Evolutionary conservation across 495 filamentous ascomycete species (phyloP).

Genomic region (Bryoglossum gracile): DNA sequence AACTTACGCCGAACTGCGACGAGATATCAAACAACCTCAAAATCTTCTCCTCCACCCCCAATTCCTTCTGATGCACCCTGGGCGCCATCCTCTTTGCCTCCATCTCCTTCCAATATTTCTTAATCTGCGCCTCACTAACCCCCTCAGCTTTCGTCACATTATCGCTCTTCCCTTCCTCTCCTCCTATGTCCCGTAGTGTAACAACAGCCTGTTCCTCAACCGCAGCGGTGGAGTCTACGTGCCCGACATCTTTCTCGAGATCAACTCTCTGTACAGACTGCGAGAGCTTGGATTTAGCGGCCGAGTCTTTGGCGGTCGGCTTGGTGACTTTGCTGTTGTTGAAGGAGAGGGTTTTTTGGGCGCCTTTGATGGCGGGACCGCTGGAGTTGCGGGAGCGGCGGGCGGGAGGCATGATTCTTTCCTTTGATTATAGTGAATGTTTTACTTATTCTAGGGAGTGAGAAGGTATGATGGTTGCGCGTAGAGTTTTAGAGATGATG

Average conservation of each 20-base stretch:
- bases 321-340: constrained; percentile 69
- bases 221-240: constrained; percentile 20
- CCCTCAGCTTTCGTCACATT: constrained; percentile 45
- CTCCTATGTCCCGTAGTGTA: constrained; percentile 17
- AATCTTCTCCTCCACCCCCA: constrained; percentile 74
- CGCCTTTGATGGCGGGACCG: constrained; percentile 29
- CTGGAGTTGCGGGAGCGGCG: constrained; percentile 47
- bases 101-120: constrained; percentile 63
- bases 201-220: constrained; percentile 19
- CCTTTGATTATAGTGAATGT: not conserved
- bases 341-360: constrained; percentile 73
- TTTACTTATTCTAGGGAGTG: no score
- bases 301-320: constrained; percentile 37
- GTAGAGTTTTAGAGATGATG: no score
- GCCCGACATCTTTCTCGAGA: constrained; percentile 7
- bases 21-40: constrained; percentile 83
- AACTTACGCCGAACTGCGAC: constrained; percentile 79
- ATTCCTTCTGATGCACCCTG: constrained; percentile 61
- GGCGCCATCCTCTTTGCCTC: constrained; percentile 52
- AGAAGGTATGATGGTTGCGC: no score
- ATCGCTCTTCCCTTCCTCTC: constrained; percentile 33
- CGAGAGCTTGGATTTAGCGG: constrained; percentile 23
- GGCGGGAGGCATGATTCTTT: constrained; percentile 56
- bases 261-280: constrained; percentile 24
- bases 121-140: constrained; percentile 56